Base-by-base conservation (phyloP, 2,329 filamentous ascomycete genomes). In the Dendrostoma leiphaemia region DNA sequence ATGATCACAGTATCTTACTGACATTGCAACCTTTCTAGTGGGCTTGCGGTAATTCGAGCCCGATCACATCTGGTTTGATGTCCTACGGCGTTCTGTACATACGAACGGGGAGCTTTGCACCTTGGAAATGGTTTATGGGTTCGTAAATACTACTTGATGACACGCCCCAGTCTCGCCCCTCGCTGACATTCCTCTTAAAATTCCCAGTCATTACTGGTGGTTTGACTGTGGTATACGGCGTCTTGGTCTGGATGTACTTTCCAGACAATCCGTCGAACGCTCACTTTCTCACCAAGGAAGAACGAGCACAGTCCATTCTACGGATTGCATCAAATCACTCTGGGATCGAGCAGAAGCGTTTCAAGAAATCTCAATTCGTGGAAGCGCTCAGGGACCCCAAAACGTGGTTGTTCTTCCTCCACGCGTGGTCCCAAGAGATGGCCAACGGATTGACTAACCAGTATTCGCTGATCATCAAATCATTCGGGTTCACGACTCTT, bases 381-480 rank as follows among this genome's bases (percentile, higher is more conserved):
- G 52, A 65, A 58, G 53, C 61, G 60, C 19, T 58, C 26, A 24
- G 19, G 24, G 53, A 57, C 10, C 51, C 40, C 10, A 54, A 57
- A 15, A 57, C 54, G 3, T 54, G 54, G 54, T 41, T 57, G 15
- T 57, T 57, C 17, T 54, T 57, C 35, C 46, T 57, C 7, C 54
- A 57, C 29, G 46, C 54, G 3, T 57, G 54, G 51, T 57, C 54
- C 7, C 51, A 73, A 38, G 71, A 74, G 60, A 67, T 74, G 50
- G 66, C 68, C 15, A 71, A 71, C 40, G 69, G 69, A 6, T 52
- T 68, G 13, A 71, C 72, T 2, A 74, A 73, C 44, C 71, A 74
- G 52, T 71, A 71, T 61, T 72, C 71, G 0, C 63, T 77, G 0
- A 72, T 76, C 41, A 72, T 76, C 58, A 74, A 74, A 24, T 73